Conservation (phyloP, 2,329 filamentous ascomycete species). For the Sclerotinia sclerotiorum region DNA sequence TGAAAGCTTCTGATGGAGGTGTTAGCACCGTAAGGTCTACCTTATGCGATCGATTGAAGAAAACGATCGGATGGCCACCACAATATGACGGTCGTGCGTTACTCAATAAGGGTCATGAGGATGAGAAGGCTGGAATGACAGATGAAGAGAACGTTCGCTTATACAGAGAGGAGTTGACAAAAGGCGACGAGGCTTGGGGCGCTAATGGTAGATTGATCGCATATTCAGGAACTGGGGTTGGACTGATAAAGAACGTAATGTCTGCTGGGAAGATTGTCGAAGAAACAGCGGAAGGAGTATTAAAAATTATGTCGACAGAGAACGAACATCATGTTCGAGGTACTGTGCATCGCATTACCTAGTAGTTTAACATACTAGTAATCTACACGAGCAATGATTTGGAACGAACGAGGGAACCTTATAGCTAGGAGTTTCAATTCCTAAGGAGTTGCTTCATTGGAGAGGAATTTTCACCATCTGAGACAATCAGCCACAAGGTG, state of each 20-base stretch:
- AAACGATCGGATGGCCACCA: slow-evolving; percentile 57
- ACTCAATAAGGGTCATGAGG: slow-evolving; percentile 53
- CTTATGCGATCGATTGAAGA: slow-evolving; percentile 53
- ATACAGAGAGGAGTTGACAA: slow-evolving; percentile 47
- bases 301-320: neutral
- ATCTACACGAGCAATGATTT: neutral
- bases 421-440: too few species aligned
- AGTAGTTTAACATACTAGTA: neutral
- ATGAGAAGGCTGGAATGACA: slow-evolving; percentile 42
- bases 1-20: slow-evolving; percentile 51
- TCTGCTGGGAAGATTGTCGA: slow-evolving; percentile 52
- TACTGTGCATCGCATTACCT: neutral
- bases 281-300: neutral
- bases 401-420: neutral
- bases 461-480: neutral
- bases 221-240: slow-evolving; percentile 63
- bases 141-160: slow-evolving; percentile 44
- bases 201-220: slow-evolving; percentile 54
- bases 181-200: slow-evolving; percentile 54
- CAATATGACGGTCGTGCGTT: slow-evolving; percentile 58
- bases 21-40: slow-evolving; percentile 49
- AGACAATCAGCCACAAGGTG: too few species aligned
- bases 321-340: neutral
- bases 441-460: neutral
- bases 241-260: slow-evolving; percentile 52